Evolutionary conservation across 148 eudicot genomes (phyloP).

Genomic region (Cornus suecica): DNA sequence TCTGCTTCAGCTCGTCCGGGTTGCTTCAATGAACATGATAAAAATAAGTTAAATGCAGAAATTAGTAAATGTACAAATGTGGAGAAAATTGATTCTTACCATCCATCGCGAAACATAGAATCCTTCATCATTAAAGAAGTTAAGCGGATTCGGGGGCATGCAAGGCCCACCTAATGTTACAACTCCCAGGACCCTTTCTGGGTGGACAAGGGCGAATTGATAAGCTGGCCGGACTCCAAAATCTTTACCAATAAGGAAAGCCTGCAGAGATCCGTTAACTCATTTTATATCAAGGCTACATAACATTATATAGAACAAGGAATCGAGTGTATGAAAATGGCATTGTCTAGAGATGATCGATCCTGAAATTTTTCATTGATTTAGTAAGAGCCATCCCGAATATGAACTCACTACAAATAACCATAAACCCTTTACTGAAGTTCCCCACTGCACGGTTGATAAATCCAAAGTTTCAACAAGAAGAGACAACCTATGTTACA

Average conservation of each 20-base stretch:
- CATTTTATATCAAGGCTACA: too few species aligned
- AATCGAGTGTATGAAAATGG: too few species aligned
- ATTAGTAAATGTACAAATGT: not conserved
- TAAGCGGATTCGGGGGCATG: conserved; percentile 30
- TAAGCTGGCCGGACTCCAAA: conserved; percentile 39
- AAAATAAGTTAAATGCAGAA: too few species aligned
- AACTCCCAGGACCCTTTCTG: conserved; percentile 35
- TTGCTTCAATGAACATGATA: conserved; percentile 17
- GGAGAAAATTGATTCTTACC: conserved; percentile 17
- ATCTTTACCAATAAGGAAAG: conserved; percentile 44
- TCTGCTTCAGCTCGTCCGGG: conserved; percentile 44
- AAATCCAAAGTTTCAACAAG: too few species aligned
- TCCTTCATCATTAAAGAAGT: conserved; percentile 29
- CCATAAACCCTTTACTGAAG: too few species aligned
- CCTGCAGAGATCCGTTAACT: conserved; percentile 35
- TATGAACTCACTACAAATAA: too few species aligned
- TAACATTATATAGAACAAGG: too few species aligned
- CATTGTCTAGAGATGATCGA: too few species aligned
- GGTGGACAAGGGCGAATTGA: conserved; percentile 37
- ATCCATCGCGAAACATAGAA: conserved; percentile 56
- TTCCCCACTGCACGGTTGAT: too few species aligned
- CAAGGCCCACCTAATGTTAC: conserved; percentile 48
- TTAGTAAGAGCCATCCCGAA: too few species aligned
- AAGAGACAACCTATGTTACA: too few species aligned
- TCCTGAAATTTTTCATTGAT: too few species aligned